Base-by-base conservation (phyloP, 495 filamentous ascomycete species). In the Pseudoneurospora amorphoporcata region DNA sequence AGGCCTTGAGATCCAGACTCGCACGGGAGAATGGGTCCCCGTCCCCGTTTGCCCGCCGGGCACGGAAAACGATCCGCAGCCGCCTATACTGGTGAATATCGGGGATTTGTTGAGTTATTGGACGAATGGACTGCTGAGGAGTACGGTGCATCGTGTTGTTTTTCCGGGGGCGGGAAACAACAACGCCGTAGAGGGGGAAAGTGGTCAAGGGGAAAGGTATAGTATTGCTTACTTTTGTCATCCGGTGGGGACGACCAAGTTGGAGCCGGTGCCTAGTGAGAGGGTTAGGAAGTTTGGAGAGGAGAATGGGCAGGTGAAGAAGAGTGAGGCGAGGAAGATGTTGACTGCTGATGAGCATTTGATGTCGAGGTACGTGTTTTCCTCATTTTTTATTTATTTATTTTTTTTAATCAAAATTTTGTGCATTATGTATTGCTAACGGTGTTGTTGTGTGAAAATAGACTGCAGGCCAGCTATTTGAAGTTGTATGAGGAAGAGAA, bases 171-270 rank as follows among this genome's bases (percentile, higher is more conserved):
- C n/a, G 69, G 69, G 17, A 69, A 42, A 7, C 8, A 40, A 61
- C 8, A 10, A 6, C 0, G 45, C 43, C 2, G 79, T 79, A 8
- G 83, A 85, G 4, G 87, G 87, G 72, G 93, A 97, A 70, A 80
- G 79, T 3, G 77, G 75, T 7, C 71, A 42, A 7, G 83, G 81
- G 43, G 78, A 82, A 80, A 82, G 95, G 70, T 98, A 97, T 79
- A 93, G 90, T 69, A 90, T 98, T 73, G 95, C 89, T 14, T 98
- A 92, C 77, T 98, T 98, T 78, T 97, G 93, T 75, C 95, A 98
- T 81, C 95, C 95, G 14, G 81, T 90, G 23, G 87, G 94, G 75
- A 79, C 84, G 1, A 92, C 89, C n/a, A 82, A 87, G 76, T 80
- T 98, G 72, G 88, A 86, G 41, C 75, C 89, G 7, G 91, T 98